Conservation (phyloP, 345 rosid species). For the Eutrema yunnanense region DNA sequence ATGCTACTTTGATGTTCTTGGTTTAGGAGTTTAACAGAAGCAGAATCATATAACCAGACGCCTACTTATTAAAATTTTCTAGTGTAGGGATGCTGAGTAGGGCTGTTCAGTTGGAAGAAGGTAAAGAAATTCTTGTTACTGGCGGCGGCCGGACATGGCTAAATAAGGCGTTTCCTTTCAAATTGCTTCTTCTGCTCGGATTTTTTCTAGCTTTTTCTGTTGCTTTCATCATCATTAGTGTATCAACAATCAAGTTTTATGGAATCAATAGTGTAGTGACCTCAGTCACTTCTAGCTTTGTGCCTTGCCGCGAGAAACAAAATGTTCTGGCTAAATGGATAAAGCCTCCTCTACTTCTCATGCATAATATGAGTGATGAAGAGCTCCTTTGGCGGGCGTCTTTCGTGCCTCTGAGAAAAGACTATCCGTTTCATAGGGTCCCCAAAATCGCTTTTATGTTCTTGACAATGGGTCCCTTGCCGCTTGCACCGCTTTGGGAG, state of each 20-base stretch:
- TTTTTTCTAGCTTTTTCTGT: constrained; percentile 44
- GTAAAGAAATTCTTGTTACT: constrained; percentile 38
- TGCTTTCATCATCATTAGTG: constrained; percentile 53
- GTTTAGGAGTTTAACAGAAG: neutral
- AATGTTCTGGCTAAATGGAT: constrained; percentile 49
- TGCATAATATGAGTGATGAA: constrained; percentile 70
- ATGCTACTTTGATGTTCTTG: neutral
- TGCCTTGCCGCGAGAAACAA: constrained; percentile 38
- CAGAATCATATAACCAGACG: neutral
- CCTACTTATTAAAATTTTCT: neutral
- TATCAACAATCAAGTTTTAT: constrained; percentile 50
- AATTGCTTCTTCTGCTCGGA: constrained; percentile 46
- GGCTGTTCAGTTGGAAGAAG: constrained; percentile 55
- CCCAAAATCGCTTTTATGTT: constrained; percentile 91
- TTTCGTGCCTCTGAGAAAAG: constrained; percentile 48
- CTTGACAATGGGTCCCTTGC: constrained; percentile 82
- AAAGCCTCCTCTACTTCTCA: constrained; percentile 45
- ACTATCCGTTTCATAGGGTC: constrained; percentile 63
- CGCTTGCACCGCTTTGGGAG: constrained; percentile 88
- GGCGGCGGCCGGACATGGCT: constrained; percentile 29
- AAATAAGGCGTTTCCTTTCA: constrained; percentile 42
- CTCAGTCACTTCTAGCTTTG: constrained; percentile 40
- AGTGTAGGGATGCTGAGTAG: constrained; percentile 42
- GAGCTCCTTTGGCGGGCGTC: constrained; percentile 86
- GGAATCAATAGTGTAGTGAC: constrained; percentile 47